phyloP scores from a whole-genome alignment of 352 stramenopile genomes.

The Globisporangium mamillatum region DNA sequence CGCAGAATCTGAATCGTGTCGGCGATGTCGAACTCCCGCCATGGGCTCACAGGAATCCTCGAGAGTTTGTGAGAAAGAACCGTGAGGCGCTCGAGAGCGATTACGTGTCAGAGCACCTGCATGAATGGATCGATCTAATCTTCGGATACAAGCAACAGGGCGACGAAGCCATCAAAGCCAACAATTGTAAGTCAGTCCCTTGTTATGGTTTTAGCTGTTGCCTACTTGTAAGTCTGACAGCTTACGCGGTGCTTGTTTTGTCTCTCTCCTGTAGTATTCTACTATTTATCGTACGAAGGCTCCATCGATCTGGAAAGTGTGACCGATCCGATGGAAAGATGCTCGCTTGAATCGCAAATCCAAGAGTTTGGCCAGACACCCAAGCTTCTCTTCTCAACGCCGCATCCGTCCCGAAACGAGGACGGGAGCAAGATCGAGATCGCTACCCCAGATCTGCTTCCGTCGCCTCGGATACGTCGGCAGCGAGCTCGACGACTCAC shows the following conservation, averaged over 20 bases:
- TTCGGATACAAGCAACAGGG: conserved; percentile 97
- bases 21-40: conserved; percentile 93
- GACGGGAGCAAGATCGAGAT: conserved; percentile 53
- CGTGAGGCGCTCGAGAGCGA: conserved; percentile 95
- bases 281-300: conserved; percentile 88
- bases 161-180: conserved; percentile 57
- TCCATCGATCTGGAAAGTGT: conserved; percentile 84
- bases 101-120: conserved; percentile 93
- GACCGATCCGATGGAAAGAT: conserved; percentile 90
- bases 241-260: background rate
- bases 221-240: background rate
- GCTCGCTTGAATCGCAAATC: conserved; percentile 93
- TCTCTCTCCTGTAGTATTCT: conserved; percentile 62
- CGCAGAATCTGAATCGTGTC: conserved; percentile 86
- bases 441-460: conserved; percentile 39
- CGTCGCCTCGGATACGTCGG: conserved; percentile 30
- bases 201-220: background rate
- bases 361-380: conserved; percentile 92
- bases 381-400: conserved; percentile 64
- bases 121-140: conserved; percentile 97
- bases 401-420: conserved; percentile 69
- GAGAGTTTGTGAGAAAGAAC: conserved; percentile 89
- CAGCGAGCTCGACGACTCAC: conserved; percentile 21
- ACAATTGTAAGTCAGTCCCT: conserved; percentile 57
- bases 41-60: conserved; percentile 86